phyloP scores from a whole-genome alignment of 2,329 filamentous ascomycete species.

The Ilyonectria sp. region DNA sequence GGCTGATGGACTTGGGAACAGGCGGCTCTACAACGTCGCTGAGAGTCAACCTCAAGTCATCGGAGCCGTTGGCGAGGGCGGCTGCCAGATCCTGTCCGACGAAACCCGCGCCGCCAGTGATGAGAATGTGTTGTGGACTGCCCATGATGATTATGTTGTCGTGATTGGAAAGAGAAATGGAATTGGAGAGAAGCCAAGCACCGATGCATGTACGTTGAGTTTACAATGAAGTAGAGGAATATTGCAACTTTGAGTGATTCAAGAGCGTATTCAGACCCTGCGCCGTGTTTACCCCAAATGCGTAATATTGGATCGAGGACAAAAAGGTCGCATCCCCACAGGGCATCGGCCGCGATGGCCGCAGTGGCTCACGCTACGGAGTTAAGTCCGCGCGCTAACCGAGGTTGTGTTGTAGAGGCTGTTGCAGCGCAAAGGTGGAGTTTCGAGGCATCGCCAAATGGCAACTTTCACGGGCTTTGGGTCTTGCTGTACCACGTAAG shows the following conservation, averaged over 20 bases:
- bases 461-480: neutral
- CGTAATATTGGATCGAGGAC: neutral
- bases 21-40: slow-evolving; percentile 69
- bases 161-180: no score
- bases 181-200: neutral
- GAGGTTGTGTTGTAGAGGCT: neutral
- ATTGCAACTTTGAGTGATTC: neutral
- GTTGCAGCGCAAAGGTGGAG: neutral
- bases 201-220: neutral
- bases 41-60: slow-evolving; percentile 61
- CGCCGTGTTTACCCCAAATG: neutral
- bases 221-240: neutral
- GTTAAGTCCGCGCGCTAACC: slow-evolving; percentile 17
- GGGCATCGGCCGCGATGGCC: slow-evolving; percentile 19
- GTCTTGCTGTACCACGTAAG: no score
- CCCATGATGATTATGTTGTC: neutral
- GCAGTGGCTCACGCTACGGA: slow-evolving; percentile 19
- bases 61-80: slow-evolving; percentile 61
- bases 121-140: slow-evolving; percentile 61
- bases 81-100: slow-evolving; percentile 73
- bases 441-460: neutral
- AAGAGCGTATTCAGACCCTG: neutral
- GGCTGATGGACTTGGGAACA: slow-evolving; percentile 56
- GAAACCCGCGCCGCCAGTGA: slow-evolving; percentile 74
- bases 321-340: neutral